Conservation (phyloP, 1,139 yeast genomes). For the Debaryomyces sp. region DNA sequence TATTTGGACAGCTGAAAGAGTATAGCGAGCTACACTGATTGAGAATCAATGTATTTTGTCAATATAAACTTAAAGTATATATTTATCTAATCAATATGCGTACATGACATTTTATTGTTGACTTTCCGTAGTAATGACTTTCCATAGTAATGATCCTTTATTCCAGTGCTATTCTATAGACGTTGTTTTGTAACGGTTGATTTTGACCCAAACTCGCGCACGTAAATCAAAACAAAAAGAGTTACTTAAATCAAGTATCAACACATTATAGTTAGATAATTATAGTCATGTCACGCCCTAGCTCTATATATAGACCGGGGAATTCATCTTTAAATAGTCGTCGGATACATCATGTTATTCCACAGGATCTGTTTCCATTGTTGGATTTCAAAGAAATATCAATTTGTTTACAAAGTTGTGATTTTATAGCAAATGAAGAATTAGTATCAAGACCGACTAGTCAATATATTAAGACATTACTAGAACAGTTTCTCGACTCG, state of each 20-base stretch:
- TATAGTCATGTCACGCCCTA: constrained; percentile 26
- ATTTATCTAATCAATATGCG: background rate
- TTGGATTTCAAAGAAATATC: constrained; percentile 67
- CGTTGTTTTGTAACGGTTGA: background rate
- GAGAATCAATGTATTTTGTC: background rate
- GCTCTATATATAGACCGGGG: constrained; percentile 29
- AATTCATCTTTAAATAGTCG: constrained; percentile 15
- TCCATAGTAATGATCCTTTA: background rate
- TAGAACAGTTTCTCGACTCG: constrained; percentile 72
- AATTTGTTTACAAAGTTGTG: constrained; percentile 63
- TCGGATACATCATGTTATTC: constrained; percentile 16
- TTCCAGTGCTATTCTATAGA: background rate
- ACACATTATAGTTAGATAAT: background rate
- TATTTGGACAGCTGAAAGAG: constrained; percentile 88
- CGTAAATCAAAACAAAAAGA: constrained; percentile 8
- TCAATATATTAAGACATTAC: constrained; percentile 59
- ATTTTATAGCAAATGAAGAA: constrained; percentile 65
- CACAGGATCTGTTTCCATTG: constrained; percentile 59
- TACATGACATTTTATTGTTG: background rate
- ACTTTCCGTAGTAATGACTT: background rate
- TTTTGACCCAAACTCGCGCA: background rate
- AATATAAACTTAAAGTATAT: background rate
- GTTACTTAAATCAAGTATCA: background rate
- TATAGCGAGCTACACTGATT: constrained; percentile 31
- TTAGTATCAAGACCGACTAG: constrained; percentile 66